Evolutionary conservation across 2,329 filamentous ascomycete genomes (phyloP).

Genomic region (Penicillium italicum): DNA sequence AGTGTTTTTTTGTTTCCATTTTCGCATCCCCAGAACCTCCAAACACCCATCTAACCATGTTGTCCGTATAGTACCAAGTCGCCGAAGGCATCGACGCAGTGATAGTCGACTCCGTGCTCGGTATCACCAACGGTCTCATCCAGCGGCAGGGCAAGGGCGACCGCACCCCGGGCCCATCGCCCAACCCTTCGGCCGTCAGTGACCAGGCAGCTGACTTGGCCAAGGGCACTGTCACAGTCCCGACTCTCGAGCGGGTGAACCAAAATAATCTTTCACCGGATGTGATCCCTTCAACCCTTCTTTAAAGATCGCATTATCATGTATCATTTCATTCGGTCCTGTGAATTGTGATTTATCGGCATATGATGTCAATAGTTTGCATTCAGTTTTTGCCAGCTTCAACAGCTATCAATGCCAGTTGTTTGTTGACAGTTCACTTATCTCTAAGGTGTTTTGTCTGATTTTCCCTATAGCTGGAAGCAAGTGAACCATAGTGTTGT

Average conservation of each 20-base stretch:
- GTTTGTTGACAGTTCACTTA: background rate
- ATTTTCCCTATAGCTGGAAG: too few relatives aligned
- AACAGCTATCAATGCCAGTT: slow-evolving; percentile 16
- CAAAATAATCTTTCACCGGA: slow-evolving; percentile 11
- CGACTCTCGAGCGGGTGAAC: slow-evolving; percentile 27
- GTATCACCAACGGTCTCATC: slow-evolving; percentile 85
- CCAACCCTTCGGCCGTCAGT: slow-evolving; percentile 15
- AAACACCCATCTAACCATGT: background rate
- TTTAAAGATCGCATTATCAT: slow-evolving; percentile 4
- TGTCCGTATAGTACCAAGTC: slow-evolving; percentile 66
- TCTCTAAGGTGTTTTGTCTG: background rate
- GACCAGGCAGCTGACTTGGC: slow-evolving; percentile 2
- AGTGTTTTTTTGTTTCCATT: slow-evolving; percentile 27
- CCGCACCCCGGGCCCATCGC: slow-evolving; percentile 25
- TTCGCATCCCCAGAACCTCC: background rate
- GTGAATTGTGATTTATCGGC: slow-evolving; percentile 10
- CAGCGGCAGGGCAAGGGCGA: slow-evolving; percentile 31
- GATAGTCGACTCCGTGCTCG: slow-evolving; percentile 91
- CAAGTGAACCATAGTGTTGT: background rate
- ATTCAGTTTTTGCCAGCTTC: slow-evolving; percentile 17
- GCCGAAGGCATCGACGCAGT: slow-evolving; percentile 96
- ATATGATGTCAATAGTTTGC: slow-evolving; percentile 18
- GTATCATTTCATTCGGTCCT: background rate
- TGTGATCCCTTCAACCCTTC: slow-evolving; percentile 1
- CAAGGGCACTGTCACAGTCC: slow-evolving; percentile 23